phyloP scores from a whole-genome alignment of 441 rosid genomes.

The Corymbia citriodora region DNA sequence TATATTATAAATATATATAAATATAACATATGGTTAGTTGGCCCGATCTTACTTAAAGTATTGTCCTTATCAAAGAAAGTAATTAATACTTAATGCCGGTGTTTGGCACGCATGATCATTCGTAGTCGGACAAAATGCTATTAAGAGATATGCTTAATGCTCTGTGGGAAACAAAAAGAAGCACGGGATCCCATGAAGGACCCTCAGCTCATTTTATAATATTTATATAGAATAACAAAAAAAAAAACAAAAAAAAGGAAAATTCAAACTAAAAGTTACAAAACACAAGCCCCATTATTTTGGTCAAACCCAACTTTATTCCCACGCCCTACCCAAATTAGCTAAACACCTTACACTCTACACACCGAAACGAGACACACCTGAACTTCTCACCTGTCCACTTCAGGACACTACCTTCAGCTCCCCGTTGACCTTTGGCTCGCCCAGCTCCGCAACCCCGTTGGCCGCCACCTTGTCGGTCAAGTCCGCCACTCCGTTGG shows the following conservation, averaged over 20 bases:
- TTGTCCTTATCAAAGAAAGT: background rate
- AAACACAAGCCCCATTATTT: background rate
- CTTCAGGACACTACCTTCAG: background rate
- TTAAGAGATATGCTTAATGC: background rate
- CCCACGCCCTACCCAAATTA: background rate
- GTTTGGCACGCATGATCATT: background rate
- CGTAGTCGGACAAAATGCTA: background rate
- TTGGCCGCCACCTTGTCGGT: background rate
- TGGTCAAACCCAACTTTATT: background rate
- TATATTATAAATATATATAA: too few species aligned
- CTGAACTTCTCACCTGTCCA: background rate
- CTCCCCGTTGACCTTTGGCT: background rate
- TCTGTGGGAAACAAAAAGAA: background rate
- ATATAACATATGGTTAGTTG: background rate
- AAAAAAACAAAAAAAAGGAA: background rate
- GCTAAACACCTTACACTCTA: background rate
- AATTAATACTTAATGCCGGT: background rate
- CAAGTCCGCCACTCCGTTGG: background rate
- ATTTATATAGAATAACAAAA: background rate
- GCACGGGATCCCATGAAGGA: background rate
- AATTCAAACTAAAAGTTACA: background rate
- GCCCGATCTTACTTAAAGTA: background rate
- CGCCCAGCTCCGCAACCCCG: background rate
- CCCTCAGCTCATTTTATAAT: background rate
- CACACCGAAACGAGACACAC: background rate